phyloP scores from a whole-genome alignment of 768 basidiomycete species.

The Mycena olivaceomarginata region DNA sequence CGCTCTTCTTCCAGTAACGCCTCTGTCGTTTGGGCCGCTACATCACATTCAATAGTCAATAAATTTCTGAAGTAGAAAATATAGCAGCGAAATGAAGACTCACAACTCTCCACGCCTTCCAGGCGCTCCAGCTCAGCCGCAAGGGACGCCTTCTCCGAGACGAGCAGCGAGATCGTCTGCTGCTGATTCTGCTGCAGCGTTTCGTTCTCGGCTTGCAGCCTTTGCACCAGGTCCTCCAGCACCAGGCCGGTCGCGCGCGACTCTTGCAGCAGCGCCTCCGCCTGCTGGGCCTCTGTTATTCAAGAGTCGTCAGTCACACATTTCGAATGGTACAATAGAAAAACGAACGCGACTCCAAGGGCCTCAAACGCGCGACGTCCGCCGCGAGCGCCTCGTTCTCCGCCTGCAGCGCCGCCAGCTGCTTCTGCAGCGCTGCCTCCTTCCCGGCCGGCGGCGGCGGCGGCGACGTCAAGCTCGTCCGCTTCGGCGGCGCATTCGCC shows the following conservation, averaged over 20 bases:
- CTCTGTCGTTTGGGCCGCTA: conserved; percentile 68
- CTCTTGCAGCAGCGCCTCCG: conserved; percentile 57
- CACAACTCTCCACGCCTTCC: conserved; percentile 78
- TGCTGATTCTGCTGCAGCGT: conserved; percentile 72
- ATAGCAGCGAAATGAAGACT: conserved; percentile 41
- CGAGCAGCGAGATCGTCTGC: conserved; percentile 85
- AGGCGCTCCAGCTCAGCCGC: conserved; percentile 75
- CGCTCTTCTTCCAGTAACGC: conserved; percentile 65
- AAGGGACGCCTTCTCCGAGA: conserved; percentile 82
- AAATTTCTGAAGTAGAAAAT: conserved; percentile 18
- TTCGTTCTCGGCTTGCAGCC: conserved; percentile 58
- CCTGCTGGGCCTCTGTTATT: conserved; percentile 54
- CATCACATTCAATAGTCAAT: conserved; percentile 14
- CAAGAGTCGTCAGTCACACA: not conserved
- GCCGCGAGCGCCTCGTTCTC: conserved; percentile 47
- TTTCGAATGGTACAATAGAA: not conserved
- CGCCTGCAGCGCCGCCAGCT: conserved; percentile 45
- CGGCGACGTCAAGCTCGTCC: conserved; percentile 39
- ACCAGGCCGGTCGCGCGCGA: conserved; percentile 55
- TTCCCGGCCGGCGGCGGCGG: conserved; percentile 39
- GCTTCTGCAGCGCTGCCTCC: conserved; percentile 38
- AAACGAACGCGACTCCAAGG: conserved; percentile 40
- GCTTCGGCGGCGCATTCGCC: conserved; percentile 37
- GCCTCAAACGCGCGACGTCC: conserved; percentile 44
- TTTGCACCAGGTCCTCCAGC: conserved; percentile 54